Conservation (phyloP, 768 basidiomycete species). For the Nidularia sp. region DNA sequence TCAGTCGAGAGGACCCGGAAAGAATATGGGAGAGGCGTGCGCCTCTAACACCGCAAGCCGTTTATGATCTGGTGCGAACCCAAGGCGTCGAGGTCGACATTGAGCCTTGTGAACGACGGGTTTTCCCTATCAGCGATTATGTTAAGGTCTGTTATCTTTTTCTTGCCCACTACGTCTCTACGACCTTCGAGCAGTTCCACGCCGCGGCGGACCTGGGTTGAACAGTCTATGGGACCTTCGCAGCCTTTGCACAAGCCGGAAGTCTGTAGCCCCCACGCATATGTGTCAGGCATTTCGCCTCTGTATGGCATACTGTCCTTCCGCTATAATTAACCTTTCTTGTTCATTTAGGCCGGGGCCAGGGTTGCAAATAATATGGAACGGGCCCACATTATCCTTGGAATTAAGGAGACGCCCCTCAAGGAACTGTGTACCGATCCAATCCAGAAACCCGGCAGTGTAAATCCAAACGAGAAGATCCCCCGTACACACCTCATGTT, state of each 20-base stretch:
- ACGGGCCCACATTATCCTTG: conserved; percentile 71
- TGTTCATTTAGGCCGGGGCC: conserved; percentile 67
- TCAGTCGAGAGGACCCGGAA: conserved; percentile 69
- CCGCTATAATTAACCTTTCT: background rate
- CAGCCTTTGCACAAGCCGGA: background rate
- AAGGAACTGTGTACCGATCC: conserved; percentile 44
- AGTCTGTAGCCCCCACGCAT: background rate
- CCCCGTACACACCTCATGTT: conserved; percentile 84
- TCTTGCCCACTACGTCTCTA: background rate
- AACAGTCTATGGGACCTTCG: background rate
- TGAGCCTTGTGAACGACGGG: conserved; percentile 71
- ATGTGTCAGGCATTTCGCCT: background rate
- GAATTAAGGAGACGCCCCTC: conserved; percentile 86
- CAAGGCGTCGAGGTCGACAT: conserved; percentile 66
- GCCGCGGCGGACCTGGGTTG: background rate
- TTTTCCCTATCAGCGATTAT: conserved; percentile 66
- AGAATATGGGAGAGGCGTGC: conserved; percentile 86
- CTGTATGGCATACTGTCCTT: background rate
- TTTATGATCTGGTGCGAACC: conserved; percentile 52
- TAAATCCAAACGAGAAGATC: conserved; percentile 5
- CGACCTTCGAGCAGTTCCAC: conserved; percentile 1
- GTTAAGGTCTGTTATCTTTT: conserved; percentile 43
- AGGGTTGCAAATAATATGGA: conserved; percentile 49
- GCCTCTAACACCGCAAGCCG: conserved; percentile 76
- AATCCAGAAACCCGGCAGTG: background rate